Conservation (phyloP, 768 basidiomycete genomes). For the Lepiota venenata region DNA sequence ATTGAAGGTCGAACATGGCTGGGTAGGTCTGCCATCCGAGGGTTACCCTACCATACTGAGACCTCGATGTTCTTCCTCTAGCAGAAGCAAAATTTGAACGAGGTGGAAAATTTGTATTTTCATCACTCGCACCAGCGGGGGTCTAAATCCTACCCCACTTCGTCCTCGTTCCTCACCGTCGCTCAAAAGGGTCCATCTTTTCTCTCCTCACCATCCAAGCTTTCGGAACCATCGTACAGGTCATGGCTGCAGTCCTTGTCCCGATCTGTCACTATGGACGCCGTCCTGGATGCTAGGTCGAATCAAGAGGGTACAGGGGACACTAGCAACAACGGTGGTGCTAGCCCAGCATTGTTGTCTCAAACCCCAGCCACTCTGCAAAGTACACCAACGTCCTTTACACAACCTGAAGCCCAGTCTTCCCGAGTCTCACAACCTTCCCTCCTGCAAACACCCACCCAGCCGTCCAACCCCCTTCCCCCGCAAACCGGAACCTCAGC, state of each 20-base stretch:
- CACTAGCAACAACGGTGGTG: background rate
- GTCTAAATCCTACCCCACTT: conserved; percentile 20
- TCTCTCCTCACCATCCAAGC: background rate
- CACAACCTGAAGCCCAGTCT: background rate
- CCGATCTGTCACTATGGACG: background rate
- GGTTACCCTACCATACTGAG: background rate
- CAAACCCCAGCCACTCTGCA: background rate
- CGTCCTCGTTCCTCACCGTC: background rate
- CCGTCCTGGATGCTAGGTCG: background rate
- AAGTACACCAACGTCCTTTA: background rate
- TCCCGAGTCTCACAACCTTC: background rate
- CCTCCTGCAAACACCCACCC: background rate
- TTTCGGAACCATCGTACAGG: background rate
- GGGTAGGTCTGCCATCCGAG: conserved; percentile 44
- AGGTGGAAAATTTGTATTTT: conserved; percentile 83
- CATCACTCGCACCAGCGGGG: conserved; percentile 59
- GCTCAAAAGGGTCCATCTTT: background rate
- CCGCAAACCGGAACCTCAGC: background rate
- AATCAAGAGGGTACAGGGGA: background rate
- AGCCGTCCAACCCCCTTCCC: background rate
- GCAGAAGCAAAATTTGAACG: conserved; percentile 78
- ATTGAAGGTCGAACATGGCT: conserved; percentile 78
- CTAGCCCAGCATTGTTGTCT: background rate
- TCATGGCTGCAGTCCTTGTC: background rate
- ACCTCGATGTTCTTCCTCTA: conserved; percentile 21